These are phyloP conservation scores for Xerocomus brunneocitrinus DNA, from an alignment of 768 basidiomycete genomes.

Conservation along the genomic window DNA sequence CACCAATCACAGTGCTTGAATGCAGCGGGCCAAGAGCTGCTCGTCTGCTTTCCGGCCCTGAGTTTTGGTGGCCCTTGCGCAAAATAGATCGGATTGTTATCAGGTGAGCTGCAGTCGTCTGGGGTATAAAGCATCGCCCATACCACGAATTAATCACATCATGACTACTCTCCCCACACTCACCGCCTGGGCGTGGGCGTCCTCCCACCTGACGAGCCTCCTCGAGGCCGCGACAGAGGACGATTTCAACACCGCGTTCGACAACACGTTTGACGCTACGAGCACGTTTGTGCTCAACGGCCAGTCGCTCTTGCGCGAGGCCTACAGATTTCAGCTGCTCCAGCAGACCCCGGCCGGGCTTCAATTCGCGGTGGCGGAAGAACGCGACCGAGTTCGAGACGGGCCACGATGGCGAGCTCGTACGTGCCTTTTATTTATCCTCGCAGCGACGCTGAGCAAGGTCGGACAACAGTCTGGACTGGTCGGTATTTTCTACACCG, in stretches of 20 bases:
- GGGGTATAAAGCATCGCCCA: constrained; percentile 11
- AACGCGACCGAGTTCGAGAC: constrained; percentile 25
- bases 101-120: background rate
- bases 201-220: constrained; percentile 36
- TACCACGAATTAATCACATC: background rate
- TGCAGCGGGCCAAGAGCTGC: no score
- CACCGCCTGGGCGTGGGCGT: constrained; percentile 42
- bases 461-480: constrained; percentile 20
- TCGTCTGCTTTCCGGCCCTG: no score
- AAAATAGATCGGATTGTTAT: background rate
- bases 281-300: constrained; percentile 41
- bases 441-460: background rate
- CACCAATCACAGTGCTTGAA: no score
- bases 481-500: constrained; percentile 37
- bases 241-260: constrained; percentile 37
- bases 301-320: constrained; percentile 31
- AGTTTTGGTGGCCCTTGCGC: background rate
- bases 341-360: constrained; percentile 22
- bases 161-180: constrained; percentile 40
- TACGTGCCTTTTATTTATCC: constrained; percentile 1
- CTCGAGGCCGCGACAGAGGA: constrained; percentile 34
- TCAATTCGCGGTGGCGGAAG: constrained; percentile 9
- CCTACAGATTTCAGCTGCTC: constrained; percentile 37
- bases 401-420: constrained; percentile 25
- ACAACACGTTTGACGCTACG: constrained; percentile 36